Base-by-base conservation (phyloP, 2,329 filamentous ascomycete genomes). In the Beauveria caledonica region DNA sequence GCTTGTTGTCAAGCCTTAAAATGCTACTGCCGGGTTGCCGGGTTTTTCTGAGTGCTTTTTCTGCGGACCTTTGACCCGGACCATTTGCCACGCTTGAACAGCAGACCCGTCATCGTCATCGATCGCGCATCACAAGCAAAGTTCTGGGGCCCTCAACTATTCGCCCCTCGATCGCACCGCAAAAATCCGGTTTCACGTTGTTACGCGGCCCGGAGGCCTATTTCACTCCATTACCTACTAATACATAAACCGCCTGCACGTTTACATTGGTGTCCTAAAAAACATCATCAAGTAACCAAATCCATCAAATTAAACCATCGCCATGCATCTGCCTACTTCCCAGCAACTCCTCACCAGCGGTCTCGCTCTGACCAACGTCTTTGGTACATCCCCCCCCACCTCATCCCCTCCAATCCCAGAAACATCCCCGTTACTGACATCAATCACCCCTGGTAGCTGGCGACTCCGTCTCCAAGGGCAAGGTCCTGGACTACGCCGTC, bases 401-500 rank as follows among this genome's bases (percentile, higher is more conserved):
- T 3, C 6, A 17, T 44, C 8, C 23, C 15, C 5, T 25, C 19
- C 7, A 42, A n/a, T 42, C 3, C 9, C 17, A 42, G 3, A 9
- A 42, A 1, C 39, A 40, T 15, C 8, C 8, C 2, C n/a, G 7
- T n/a, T 11, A 5, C 25, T 42, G 40, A n/a, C 29, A 13, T 21
- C 21, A 19, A 8, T 17, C 48, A 13, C 15, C 21, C 23, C 15
- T 8, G 10, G 13, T n/a, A 63, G 61, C 53, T 2, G 64, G 65
- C 51, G 61, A 66, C 51, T 60, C 61, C 53, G 61, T 68, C 44
- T 67, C 61, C 57, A 66, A 71, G 15, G 76, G 76, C 61, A 70
- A 68, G 19, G 66, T 78, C 15, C 65, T 78, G 52, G 76, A 77
- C 68, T 77, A 68, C 66, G 75, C 74, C 0, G 67, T 77, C 0